A percentile compares a stretch with the other conserved stretches of the same genome.
Evolutionary conservation across 1,284 basidiomycete species (phyloP).

Genomic region (Tetrapyrgos nigripes): DNA sequence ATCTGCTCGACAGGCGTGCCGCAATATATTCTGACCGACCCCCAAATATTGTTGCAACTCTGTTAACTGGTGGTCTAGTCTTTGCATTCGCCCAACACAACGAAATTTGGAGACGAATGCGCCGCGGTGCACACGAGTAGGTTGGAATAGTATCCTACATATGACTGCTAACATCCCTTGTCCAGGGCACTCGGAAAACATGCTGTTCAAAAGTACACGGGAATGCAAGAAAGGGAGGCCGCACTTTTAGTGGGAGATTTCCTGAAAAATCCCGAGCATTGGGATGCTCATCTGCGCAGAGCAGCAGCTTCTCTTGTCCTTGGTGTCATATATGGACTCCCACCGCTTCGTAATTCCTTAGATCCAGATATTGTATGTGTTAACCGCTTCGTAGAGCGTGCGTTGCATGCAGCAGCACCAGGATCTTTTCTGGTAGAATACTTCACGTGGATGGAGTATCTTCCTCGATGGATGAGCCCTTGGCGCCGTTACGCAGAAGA

Average conservation of each 20-base stretch:
- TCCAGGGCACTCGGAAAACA: constrained; percentile 15
- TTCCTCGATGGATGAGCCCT: constrained; percentile 19
- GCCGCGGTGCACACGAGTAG: constrained; percentile 19
- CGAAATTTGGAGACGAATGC: constrained; percentile 21
- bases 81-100: constrained; percentile 19
- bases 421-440: constrained; percentile 21
- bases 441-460: constrained; percentile 18
- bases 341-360: constrained; percentile 13
- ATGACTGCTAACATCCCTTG: not conserved
- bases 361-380: constrained; percentile 19
- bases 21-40: constrained; percentile 21
- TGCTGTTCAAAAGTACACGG: constrained; percentile 8
- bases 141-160: not conserved
- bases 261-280: constrained; percentile 11
- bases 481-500: constrained; percentile 22
- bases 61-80: constrained; percentile 20
- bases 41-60: constrained; percentile 12
- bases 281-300: constrained; percentile 17
- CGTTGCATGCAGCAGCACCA: constrained; percentile 18
- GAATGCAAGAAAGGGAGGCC: constrained; percentile 16
- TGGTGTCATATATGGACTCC: constrained; percentile 16
- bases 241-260: constrained; percentile 12
- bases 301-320: constrained; percentile 11
- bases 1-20: constrained; percentile 18
- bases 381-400: constrained; percentile 18